Percentiles rank a stretch among this genome's conserved stretches.
phyloP scores from a whole-genome alignment of 208 protist genomes.

The Tritrichomonas musculus region DNA sequence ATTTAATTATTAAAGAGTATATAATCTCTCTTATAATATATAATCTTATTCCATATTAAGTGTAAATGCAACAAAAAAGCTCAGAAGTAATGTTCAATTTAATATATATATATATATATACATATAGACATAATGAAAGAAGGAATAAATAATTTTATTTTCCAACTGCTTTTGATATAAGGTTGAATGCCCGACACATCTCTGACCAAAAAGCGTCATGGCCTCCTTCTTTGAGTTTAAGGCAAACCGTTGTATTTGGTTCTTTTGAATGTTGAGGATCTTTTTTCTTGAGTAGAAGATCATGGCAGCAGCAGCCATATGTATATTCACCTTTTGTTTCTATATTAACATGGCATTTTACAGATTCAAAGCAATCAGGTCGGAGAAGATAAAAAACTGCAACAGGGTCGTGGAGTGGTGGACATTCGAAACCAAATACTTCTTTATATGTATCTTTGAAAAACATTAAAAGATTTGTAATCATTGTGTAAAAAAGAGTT shows the following conservation, averaged over 20 bases:
- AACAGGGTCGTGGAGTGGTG: conserved; percentile 27
- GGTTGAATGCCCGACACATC: background rate
- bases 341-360: background rate
- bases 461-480: background rate
- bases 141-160: background rate
- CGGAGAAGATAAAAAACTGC: background rate
- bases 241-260: background rate
- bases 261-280: background rate
- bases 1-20: too few species aligned
- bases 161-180: background rate
- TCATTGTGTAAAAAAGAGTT: background rate
- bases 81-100: too few species aligned
- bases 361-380: conserved; percentile 8
- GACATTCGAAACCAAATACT: background rate
- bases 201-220: background rate
- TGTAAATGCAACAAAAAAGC: too few species aligned
- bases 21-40: too few species aligned
- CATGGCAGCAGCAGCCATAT: background rate
- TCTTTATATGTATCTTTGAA: background rate
- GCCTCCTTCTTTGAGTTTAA: background rate
- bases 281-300: background rate
- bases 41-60: too few species aligned
- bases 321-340: conserved; percentile 30
- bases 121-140: background rate
- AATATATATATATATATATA: background rate